These are phyloP conservation scores for Aechmea fasciata DNA, from an alignment of 176 grass and related monocot genomes.

Conservation along the genomic window DNA sequence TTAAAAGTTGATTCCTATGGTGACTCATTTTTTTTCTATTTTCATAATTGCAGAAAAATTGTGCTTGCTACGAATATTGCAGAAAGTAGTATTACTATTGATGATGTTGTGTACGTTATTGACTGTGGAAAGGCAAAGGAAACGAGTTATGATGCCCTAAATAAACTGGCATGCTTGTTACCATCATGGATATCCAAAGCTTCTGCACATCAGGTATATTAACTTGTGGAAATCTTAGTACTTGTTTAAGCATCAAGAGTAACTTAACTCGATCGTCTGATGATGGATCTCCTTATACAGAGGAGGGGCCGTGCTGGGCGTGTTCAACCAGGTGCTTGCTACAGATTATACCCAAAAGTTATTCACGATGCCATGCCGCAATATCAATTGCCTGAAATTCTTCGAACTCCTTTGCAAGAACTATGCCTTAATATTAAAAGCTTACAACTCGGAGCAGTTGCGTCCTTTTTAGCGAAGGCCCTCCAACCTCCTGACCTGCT, in stretches of 20 bases:
- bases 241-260: not conserved
- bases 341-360: constrained; percentile 87
- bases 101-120: constrained; percentile 96
- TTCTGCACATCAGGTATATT: constrained; percentile 82
- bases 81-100: constrained; percentile 95
- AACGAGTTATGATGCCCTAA: constrained; percentile 97
- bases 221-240: not conserved
- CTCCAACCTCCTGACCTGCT: constrained; percentile 77
- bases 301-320: constrained; percentile 86
- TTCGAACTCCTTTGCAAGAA: constrained; percentile 93
- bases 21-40: constrained; percentile 6
- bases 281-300: constrained; percentile 29
- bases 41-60: constrained; percentile 78
- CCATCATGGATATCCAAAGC: constrained; percentile 99
- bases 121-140: constrained; percentile 98
- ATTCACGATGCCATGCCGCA: constrained; percentile 79
- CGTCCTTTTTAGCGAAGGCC: constrained; percentile 79
- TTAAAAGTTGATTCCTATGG: not conserved
- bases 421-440: constrained; percentile 94
- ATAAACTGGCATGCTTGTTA: constrained; percentile 85
- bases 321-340: constrained; percentile 77
- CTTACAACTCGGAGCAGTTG: constrained; percentile 66
- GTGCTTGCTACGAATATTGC: constrained; percentile 94
- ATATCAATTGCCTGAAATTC: constrained; percentile 97
- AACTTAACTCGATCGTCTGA: not conserved